phyloP scores from a whole-genome alignment of 768 basidiomycete genomes.

The Mycena polygramma region DNA sequence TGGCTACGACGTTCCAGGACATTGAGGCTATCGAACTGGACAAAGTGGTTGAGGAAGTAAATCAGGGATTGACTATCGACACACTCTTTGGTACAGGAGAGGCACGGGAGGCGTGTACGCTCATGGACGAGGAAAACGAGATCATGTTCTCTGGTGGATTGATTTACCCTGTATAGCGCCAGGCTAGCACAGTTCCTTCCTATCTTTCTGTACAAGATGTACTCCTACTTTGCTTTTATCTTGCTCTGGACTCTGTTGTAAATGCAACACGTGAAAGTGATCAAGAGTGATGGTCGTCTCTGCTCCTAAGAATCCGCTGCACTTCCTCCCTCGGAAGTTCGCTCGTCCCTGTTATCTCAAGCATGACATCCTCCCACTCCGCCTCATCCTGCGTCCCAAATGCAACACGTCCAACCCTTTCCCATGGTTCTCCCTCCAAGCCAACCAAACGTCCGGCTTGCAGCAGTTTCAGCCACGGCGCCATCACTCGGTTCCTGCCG shows the following conservation, averaged over 20 bases:
- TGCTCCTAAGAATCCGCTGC: slow-evolving; percentile 63
- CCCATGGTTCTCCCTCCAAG: slow-evolving; percentile 68
- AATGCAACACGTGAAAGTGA: neutral
- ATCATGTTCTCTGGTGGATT: slow-evolving; percentile 85
- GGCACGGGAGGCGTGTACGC: slow-evolving; percentile 76
- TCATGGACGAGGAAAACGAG: slow-evolving; percentile 85
- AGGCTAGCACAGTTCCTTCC: slow-evolving; percentile 5
- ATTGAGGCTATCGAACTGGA: slow-evolving; percentile 82
- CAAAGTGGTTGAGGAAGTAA: slow-evolving; percentile 80
- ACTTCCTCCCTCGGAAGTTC: slow-evolving; percentile 77
- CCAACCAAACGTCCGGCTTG: slow-evolving; percentile 79
- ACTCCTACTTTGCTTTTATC: slow-evolving; percentile 6
- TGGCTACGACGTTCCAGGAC: slow-evolving; percentile 76
- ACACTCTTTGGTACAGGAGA: slow-evolving; percentile 86
- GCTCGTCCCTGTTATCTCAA: slow-evolving; percentile 67
- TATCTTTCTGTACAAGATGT: slow-evolving; percentile 27
- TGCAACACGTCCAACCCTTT: slow-evolving; percentile 58
- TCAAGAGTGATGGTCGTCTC: slow-evolving; percentile 45
- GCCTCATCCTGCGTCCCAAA: slow-evolving; percentile 61
- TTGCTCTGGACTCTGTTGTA: slow-evolving; percentile 1
- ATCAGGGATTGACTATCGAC: slow-evolving; percentile 77
- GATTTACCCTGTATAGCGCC: slow-evolving; percentile 33
- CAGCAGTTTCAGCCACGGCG: slow-evolving; percentile 81
- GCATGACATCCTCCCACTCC: slow-evolving; percentile 69
- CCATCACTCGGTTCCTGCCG: slow-evolving; percentile 68